Evolutionary conservation across 176 grass and related monocot genomes (phyloP).

Genomic region (Bothriochloa decipiens): DNA sequence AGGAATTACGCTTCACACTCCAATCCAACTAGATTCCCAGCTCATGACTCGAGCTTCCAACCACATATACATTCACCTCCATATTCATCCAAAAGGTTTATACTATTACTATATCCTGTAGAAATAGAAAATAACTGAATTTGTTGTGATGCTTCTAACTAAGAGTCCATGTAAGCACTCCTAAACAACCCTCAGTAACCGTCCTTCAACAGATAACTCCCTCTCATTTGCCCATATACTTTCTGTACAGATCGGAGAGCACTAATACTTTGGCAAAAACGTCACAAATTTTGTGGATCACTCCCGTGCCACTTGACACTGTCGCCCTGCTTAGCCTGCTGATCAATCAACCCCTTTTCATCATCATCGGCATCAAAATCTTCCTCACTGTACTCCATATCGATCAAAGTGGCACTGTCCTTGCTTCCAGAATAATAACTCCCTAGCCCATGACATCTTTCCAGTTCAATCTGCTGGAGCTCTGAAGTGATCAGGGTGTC

Average conservation of each 20-base stretch:
- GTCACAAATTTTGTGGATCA: neutral
- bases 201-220: neutral
- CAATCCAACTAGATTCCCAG: no score
- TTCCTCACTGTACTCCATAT: slow-evolving; percentile 56
- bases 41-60: no score
- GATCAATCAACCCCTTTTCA: slow-evolving; percentile 47
- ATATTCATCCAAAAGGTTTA: neutral
- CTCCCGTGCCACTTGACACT: neutral
- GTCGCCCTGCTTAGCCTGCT: slow-evolving; percentile 25
- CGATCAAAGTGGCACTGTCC: slow-evolving; percentile 40
- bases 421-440: slow-evolving; percentile 27
- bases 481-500: slow-evolving; percentile 64
- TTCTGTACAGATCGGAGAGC: neutral
- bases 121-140: neutral
- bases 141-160: neutral
- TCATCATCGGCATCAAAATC: slow-evolving; percentile 43
- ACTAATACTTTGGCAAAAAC: neutral
- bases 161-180: neutral
- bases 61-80: neutral
- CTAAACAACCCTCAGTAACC: neutral
- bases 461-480: slow-evolving; percentile 64
- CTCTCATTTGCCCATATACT: neutral
- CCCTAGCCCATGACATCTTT: slow-evolving; percentile 12
- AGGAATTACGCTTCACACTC: no score
- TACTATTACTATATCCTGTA: neutral